Conservation (phyloP, 179 eudicot species). For the Silene coronaria region DNA sequence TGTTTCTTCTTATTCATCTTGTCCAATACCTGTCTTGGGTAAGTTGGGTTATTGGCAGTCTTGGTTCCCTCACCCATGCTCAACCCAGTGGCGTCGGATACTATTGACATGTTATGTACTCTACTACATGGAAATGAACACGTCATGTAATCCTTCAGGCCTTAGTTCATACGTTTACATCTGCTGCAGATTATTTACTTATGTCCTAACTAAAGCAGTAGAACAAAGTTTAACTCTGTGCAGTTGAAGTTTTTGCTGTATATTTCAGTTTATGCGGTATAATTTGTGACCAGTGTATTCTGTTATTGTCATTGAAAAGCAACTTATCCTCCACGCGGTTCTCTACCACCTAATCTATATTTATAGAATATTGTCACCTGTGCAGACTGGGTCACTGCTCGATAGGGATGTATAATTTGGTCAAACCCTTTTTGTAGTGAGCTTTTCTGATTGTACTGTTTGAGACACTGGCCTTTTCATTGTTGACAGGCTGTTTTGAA, state of each 20-base stretch:
- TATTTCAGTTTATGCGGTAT: background rate
- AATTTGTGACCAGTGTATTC: background rate
- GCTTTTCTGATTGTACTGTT: slow-evolving; percentile 11
- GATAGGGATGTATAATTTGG: background rate
- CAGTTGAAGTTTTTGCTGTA: background rate
- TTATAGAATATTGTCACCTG: background rate
- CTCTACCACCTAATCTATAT: background rate
- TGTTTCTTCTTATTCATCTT: background rate
- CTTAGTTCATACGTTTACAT: background rate
- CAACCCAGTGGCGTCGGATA: background rate
- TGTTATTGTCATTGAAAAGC: background rate
- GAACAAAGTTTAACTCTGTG: background rate
- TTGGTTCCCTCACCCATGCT: background rate
- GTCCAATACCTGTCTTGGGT: background rate
- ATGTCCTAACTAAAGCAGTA: background rate
- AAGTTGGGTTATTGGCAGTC: background rate
- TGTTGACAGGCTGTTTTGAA: slow-evolving; percentile 79
- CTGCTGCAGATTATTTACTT: background rate
- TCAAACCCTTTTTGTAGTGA: background rate
- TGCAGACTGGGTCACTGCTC: slow-evolving; percentile 1
- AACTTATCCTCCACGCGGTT: background rate
- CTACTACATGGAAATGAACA: background rate
- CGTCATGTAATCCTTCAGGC: background rate
- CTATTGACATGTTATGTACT: background rate
- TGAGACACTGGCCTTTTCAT: slow-evolving; percentile 6